Evolutionary conservation across 2,329 filamentous ascomycete genomes (phyloP).

Genomic region (Cercospora brassicicola): DNA sequence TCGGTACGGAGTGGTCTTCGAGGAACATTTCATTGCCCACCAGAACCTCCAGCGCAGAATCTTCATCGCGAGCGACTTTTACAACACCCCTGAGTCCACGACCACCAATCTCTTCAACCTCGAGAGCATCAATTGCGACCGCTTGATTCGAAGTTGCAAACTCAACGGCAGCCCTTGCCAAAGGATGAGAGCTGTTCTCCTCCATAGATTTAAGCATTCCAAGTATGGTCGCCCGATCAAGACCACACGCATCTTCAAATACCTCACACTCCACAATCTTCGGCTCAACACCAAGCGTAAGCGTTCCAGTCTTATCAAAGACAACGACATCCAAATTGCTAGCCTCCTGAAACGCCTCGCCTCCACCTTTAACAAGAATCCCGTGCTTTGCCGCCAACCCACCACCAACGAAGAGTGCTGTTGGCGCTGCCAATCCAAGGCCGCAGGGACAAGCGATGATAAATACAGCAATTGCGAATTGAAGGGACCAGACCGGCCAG

Average conservation of each 20-base stretch:
- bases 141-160: not conserved
- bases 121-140: not conserved
- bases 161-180: not conserved
- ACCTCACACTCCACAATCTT: not conserved
- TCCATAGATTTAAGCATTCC: not conserved
- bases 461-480: no score
- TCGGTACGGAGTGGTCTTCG: not conserved
- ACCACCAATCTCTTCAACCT: not conserved
- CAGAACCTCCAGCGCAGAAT: not conserved
- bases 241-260: not conserved
- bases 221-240: not conserved
- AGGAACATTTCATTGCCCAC: not conserved
- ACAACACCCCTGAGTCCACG: not conserved
- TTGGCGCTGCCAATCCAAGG: not conserved
- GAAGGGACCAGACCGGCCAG: no score
- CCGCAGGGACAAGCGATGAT: not conserved
- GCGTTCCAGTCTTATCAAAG: not conserved
- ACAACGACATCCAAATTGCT: not conserved
- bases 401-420: not conserved
- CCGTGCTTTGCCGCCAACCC: not conserved
- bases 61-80: not conserved
- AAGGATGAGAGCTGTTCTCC: not conserved
- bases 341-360: not conserved
- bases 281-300: not conserved
- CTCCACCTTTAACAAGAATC: not conserved